Conservation (phyloP, 2,329 filamentous ascomycete genomes). For the Fusarium luffae region DNA sequence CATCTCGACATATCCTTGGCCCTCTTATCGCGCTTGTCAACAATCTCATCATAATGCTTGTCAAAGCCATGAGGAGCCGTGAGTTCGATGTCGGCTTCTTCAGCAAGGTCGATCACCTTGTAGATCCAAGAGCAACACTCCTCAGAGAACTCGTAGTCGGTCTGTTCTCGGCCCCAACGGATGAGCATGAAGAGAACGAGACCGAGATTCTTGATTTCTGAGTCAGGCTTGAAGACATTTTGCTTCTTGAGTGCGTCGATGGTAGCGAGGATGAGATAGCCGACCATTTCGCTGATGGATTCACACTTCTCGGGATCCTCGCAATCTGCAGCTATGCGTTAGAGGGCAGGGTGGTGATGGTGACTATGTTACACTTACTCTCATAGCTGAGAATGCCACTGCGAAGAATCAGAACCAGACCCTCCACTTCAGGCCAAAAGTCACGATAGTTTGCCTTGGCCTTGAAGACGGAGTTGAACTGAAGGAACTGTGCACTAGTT, state of each 20-base stretch:
- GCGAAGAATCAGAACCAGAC: slow-evolving; percentile 27
- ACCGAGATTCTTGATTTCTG: slow-evolving; percentile 33
- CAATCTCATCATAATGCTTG: not conserved
- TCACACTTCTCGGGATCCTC: slow-evolving; percentile 10
- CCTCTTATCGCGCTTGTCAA: not conserved
- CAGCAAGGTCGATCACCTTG: slow-evolving; percentile 25
- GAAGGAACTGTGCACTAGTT: slow-evolving; percentile 43
- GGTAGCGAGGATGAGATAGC: slow-evolving; percentile 17
- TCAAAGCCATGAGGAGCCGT: not conserved
- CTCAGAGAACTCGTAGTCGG: not conserved
- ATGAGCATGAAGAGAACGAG: slow-evolving; percentile 24
- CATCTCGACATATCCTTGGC: slow-evolving; percentile 13
- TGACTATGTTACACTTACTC: too few relatives aligned
- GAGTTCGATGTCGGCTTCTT: slow-evolving; percentile 22
- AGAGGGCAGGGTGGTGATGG: too few relatives aligned
- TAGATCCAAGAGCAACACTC: slow-evolving; percentile 26
- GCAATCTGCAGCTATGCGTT: not conserved
- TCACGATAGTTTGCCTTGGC: slow-evolving; percentile 27
- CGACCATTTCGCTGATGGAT: slow-evolving; percentile 26
- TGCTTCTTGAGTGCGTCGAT: slow-evolving; percentile 31
- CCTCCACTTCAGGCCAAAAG: slow-evolving; percentile 42
- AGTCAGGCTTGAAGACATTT: slow-evolving; percentile 24
- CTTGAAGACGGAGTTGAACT: slow-evolving; percentile 46
- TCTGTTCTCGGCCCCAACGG: slow-evolving; percentile 10
- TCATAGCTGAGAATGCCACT: slow-evolving; percentile 4